A percentile compares a stretch with the other conserved stretches of the same genome.
Evolutionary conservation across 306 rosid species (phyloP).

Genomic region (Ammopiptanthus mongolicus): DNA sequence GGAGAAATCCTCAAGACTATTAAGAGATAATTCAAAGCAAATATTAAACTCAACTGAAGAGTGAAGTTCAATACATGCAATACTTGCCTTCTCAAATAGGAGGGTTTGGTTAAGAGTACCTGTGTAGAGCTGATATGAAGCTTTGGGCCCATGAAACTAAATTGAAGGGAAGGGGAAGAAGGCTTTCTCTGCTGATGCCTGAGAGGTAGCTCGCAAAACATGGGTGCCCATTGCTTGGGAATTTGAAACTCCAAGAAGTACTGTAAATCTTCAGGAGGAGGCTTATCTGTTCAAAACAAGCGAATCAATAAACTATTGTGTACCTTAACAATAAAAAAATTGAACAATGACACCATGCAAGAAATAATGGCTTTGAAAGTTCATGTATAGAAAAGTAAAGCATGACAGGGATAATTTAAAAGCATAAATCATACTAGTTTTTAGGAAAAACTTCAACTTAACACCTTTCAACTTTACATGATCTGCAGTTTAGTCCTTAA

Average conservation of each 20-base stretch:
- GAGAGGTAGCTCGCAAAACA: conserved; percentile 91
- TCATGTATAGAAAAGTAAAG: not conserved
- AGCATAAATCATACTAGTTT: not conserved
- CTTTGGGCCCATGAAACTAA: conserved; percentile 75
- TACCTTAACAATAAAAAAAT: not conserved
- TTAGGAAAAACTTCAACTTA: not conserved
- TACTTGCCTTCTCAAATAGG: not conserved
- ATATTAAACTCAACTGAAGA: not conserved
- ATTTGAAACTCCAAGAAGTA: conserved; percentile 95
- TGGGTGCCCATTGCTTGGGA: conserved; percentile 98
- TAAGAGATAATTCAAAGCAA: not conserved
- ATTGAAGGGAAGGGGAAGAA: conserved; percentile 65
- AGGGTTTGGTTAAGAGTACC: conserved; percentile 43
- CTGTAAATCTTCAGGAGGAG: conserved; percentile 70
- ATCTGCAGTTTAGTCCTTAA: not conserved
- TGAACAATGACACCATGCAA: not conserved
- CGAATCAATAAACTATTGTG: conserved; percentile 13
- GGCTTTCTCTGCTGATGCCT: conserved; percentile 65
- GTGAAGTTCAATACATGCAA: conserved; percentile 3
- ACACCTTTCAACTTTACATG: not conserved
- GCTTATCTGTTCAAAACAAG: conserved; percentile 64
- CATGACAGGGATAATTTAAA: not conserved
- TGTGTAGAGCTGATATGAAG: conserved; percentile 56
- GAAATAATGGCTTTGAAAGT: not conserved
- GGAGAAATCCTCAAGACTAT: not conserved